phyloP scores from a whole-genome alignment of 345 rosid genomes.

The Jatropha curcas region DNA sequence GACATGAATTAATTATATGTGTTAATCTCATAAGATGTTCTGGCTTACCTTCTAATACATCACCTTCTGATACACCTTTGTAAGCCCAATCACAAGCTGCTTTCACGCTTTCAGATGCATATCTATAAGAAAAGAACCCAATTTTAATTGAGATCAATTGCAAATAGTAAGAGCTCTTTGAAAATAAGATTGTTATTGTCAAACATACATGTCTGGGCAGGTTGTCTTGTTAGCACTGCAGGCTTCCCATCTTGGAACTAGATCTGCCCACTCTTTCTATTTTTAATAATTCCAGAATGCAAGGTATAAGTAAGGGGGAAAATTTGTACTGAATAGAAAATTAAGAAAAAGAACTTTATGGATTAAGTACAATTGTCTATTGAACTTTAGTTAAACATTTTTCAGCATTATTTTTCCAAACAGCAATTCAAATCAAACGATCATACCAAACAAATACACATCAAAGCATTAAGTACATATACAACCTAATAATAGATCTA shows the following conservation, averaged over 20 bases:
- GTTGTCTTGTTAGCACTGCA: slow-evolving; percentile 54
- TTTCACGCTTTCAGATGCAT: slow-evolving; percentile 78
- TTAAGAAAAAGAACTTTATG: too few species aligned
- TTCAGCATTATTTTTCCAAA: too few species aligned
- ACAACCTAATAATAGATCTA: too few species aligned
- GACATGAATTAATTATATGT: not conserved
- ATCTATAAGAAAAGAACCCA: slow-evolving; percentile 36
- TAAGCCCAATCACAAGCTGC: slow-evolving; percentile 94
- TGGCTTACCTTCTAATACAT: slow-evolving; percentile 55
- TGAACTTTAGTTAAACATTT: too few species aligned
- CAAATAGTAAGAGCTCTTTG: not conserved
- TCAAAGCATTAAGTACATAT: too few species aligned
- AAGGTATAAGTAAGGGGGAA: too few species aligned
- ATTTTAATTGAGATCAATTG: not conserved
- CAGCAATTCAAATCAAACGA: too few species aligned
- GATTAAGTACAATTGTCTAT: too few species aligned
- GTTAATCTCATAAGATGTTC: not conserved
- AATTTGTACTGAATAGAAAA: too few species aligned
- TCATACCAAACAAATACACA: too few species aligned
- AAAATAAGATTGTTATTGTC: not conserved
- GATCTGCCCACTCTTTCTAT: slow-evolving; percentile 68
- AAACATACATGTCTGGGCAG: slow-evolving; percentile 71
- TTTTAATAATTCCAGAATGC: not conserved
- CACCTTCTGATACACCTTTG: slow-evolving; percentile 61
- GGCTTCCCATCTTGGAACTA: slow-evolving; percentile 63